Evolutionary conservation across 2,329 filamentous ascomycete genomes (phyloP), one percentile per base, ranked within the genome.

Genomic region (Diaporthe velutina): DNA sequence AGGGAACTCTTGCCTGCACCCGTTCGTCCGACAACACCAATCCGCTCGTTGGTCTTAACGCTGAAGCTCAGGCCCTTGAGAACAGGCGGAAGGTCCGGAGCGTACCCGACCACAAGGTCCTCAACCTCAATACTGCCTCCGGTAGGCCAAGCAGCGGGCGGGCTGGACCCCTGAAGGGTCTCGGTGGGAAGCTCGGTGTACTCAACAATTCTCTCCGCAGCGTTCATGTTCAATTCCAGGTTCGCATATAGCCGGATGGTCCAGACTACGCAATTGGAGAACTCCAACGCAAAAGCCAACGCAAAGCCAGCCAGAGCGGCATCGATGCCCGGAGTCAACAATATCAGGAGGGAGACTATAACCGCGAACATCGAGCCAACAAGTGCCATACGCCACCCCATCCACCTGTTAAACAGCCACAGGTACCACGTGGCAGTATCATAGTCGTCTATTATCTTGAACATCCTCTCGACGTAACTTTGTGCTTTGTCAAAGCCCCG

Each of bases 1-100:
- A 96, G 83, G 0, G 92, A 94, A 0, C 93, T 94, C 83, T 96
- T 96, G 73, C 94, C 94, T 0, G 93, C 93, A 4, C 94, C 94
- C 0, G 94, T 96, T 22, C 94, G 90, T 15, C 94, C 94, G 6
- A 96, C 91, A 4, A 95, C 91, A n/a, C 93, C 93, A 22, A 96
- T 85, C 19, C 94, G 87, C 83, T 95, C 90, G 77, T 93, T 93
- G 72, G 89, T 87, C 54, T 91, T 86, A 17, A 95, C 89, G 19
- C 83, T 85, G 82, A 96, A 95, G 2, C 86, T 91, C 25, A 96
- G 85, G 0, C 91, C 92, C 80, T 90, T 93, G 2, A 96, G 85
- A 0, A 95, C 92, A 0, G 93, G 90, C 0, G 92, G 91, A 0
- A 96, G 85, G 77, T 95, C 93, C 0, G 89, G 85, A 0, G 93